Evolutionary conservation across 306 rosid species (phyloP), one percentile per base, ranked within the genome.

Genomic region (Elaeagnus macrophylla): DNA sequence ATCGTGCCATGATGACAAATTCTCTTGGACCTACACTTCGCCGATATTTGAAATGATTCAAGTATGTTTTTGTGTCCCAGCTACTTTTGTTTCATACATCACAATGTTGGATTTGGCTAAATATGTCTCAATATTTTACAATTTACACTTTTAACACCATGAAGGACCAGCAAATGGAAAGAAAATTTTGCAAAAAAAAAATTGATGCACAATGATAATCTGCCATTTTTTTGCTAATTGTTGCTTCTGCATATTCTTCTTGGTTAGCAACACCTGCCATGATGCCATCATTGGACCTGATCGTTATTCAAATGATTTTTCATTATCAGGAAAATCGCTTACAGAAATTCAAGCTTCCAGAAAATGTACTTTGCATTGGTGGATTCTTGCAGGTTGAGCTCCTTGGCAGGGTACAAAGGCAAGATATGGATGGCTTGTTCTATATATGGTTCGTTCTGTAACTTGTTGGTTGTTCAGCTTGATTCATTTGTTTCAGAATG

Each of bases 321-420:
- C 17, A 8, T 57, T 64, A 66, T 60, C 88, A 91, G 97, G 80
- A 74, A 36, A 70, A 62, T 57, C 19, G 39, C 64, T 53, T 86
- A 65, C 97, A 91, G 78, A 84, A 59, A 51, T 91, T 86, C 72
- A 62, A 37, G 77, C 91, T 91, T 69, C 97, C 95, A 15, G 81
- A 91, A 78, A 95, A 95, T 54, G 84, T 84, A 61, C 89, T 91
- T 43, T 91, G 94, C 76, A 60, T 91, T 65, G 97, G 97, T 59
- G 95, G 96, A 54, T 56, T 84, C 75, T 69, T 91, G 75, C 97
- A 82, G 79, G 75, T 91, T 64, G 94, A 91, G 76, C 86, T 86
- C 53, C 75, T 91, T 64, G 97, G 86, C 59, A 86, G 97, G 69
- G 81, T 80, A 17, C 97, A 91, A 77, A 83, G 68, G 70, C 94